These are phyloP conservation scores for Rhodotorula diobovata DNA, from an alignment of 768 basidiomycete genomes.

Conservation along the genomic window DNA sequence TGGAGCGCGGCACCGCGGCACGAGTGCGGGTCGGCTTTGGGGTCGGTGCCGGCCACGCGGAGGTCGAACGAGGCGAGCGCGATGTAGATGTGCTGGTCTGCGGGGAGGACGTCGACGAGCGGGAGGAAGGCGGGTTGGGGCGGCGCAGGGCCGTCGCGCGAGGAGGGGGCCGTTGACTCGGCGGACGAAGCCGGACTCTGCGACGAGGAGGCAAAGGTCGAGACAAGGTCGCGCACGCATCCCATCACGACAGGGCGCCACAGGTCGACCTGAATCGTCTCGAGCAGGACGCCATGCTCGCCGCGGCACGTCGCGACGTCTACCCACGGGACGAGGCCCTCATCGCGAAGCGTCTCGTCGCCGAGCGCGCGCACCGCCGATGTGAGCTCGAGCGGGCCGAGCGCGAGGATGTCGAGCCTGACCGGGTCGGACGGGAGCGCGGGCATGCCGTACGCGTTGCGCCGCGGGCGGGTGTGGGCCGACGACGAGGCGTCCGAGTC, in stretches of 20 bases:
- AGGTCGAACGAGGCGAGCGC: constrained; percentile 62
- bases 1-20: constrained; percentile 65
- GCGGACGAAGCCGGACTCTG: not conserved
- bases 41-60: constrained; percentile 71
- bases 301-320: constrained; percentile 45
- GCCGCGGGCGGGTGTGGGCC: not conserved
- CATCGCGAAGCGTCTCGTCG: constrained; percentile 4
- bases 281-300: constrained; percentile 55
- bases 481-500: not conserved
- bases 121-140: constrained; percentile 23
- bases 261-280: constrained; percentile 62
- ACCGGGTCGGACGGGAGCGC: constrained; percentile 26
- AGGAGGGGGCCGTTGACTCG: not conserved
- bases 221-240: constrained; percentile 54
- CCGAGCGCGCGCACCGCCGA: constrained; percentile 9
- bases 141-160: constrained; percentile 14
- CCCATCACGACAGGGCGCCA: constrained; percentile 62
- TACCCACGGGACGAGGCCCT: not conserved
- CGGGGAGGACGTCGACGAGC: constrained; percentile 52
- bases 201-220: constrained; percentile 46
- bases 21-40: constrained; percentile 65
- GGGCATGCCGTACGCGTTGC: not conserved
- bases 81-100: constrained; percentile 58
- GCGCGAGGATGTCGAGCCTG: constrained; percentile 28
- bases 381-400: constrained; percentile 27